phyloP scores from a whole-genome alignment of 257 asterid genomes.

The Solanum chilense region DNA sequence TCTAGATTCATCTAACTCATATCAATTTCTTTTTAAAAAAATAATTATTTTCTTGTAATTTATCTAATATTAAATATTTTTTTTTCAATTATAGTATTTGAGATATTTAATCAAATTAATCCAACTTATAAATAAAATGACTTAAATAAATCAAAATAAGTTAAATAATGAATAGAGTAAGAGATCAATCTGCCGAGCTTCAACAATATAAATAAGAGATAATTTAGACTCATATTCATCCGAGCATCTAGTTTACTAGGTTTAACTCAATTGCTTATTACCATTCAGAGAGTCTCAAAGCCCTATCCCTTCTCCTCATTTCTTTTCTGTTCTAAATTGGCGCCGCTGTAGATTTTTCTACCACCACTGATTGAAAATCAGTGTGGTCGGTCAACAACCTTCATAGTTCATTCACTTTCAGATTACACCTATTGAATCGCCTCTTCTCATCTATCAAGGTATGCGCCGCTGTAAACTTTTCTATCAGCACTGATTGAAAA shows the following conservation, averaged over 20 bases:
- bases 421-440: background rate
- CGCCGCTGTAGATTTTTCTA: background rate
- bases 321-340: background rate
- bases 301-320: background rate
- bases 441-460: background rate
- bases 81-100: background rate
- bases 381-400: background rate
- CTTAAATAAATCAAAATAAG: background rate
- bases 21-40: background rate
- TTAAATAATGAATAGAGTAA: background rate
- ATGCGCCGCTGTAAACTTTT: too few relatives aligned
- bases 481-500: background rate
- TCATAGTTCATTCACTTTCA: background rate
- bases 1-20: background rate
- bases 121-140: background rate
- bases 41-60: background rate
- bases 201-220: background rate
- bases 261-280: background rate
- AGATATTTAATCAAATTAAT: background rate
- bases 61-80: background rate
- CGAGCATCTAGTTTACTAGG: background rate
- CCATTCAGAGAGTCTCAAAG: background rate
- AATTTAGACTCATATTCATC: background rate
- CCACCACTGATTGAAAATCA: background rate
- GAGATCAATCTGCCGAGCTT: background rate